Evolutionary conservation across 257 asterid genomes (phyloP), one percentile per base, ranked within the genome.

Genomic region (Galeopsis tetrahit): DNA sequence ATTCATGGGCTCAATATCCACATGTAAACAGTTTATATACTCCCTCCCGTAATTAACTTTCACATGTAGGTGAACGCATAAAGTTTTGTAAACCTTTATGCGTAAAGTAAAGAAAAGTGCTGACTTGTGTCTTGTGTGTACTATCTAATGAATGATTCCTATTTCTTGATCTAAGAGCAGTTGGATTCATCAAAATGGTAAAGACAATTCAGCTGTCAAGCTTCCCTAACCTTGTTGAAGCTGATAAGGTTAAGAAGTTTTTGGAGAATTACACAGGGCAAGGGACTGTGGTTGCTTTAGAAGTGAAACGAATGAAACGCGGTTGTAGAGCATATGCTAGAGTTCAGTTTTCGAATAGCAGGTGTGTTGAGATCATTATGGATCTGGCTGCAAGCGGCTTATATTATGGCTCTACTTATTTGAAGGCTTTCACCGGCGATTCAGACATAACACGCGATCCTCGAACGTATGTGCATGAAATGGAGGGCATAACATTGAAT

Each of bases 301-400:
- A 93, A 72, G 91, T 93, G 38, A 87, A 84, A 75, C 73, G 6
- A 28, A 21, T 74, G 66, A 86, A 74, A 75, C 33, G 39, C 3
- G 87, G 91, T 40, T 5, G 21, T 10, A 83, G 95, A 72, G 80
- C 96, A 58, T 85, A 73, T 57, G 97, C 97, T 4, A 84, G 17
- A 59, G 97, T 94, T 40, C 97, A 94, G 74, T 94, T 91, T 60
- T 72, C 53, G 9, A 28, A 64, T 17, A 42, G n/a, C 69, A 14
- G 0, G 9, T 38, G 61, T 36, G 93, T 88, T 1, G 83, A 81
- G 5, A 34, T 0, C 1, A 84, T 88, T 60, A 75, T 88, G 39
- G 5, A 33, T 11, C 13, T 55, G 82, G 85, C 91, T 7, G 60
- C 7, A 1, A 4, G 1, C 4, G 42, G 82, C 36, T 81, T 92